Base-by-base conservation (phyloP, 495 filamentous ascomycete genomes). In the Pyronema omphalodes region DNA sequence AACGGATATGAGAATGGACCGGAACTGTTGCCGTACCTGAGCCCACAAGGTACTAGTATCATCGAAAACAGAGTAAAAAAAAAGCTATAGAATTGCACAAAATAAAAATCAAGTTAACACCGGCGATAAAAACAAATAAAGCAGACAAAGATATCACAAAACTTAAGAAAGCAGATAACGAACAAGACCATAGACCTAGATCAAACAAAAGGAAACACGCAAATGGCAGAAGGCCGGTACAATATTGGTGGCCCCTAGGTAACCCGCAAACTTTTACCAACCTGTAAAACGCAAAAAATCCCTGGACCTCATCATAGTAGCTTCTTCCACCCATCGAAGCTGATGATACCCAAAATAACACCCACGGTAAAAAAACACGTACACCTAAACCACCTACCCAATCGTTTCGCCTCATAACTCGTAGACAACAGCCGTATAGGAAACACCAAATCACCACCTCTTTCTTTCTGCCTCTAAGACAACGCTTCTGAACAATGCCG, bases 381-480 rank as follows among this genome's bases (percentile, higher is more conserved):
- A 41, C 11, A 12, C 15, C 39, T 12, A 41, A 41, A 12, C 39
- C 39, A 12, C 39, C 39, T 6, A 41, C 39, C 39, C 39, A 41
- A 41, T 41, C 39, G 39, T 41, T 12, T 41, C 39, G 15, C 39
- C 44, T 47, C 44, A 47, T 47, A 23, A 47, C 44, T 47, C 44
- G 17, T 47, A 15, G n/a, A 47, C 44, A 19, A 15, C 11, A 23
- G 23, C 39, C 39, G 39, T 41, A 41, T 12, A 29, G 23, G 23
- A 41, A 47, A 14, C 44, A 14, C 44, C 14, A 2, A 19, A n/a
- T 41, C 39, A 41, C 39, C 39, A 7, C 39, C 11, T 41, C 39
- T 12, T 17, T 41, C 15, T 12, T 41, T 17, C 39, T 17, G 15
- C 11, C 39, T 41, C 39, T 41, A 41, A 41, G 1, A 41, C 7